Evolutionary conservation across 139 green algal species (phyloP).

Genomic region (Chlorella sp.): DNA sequence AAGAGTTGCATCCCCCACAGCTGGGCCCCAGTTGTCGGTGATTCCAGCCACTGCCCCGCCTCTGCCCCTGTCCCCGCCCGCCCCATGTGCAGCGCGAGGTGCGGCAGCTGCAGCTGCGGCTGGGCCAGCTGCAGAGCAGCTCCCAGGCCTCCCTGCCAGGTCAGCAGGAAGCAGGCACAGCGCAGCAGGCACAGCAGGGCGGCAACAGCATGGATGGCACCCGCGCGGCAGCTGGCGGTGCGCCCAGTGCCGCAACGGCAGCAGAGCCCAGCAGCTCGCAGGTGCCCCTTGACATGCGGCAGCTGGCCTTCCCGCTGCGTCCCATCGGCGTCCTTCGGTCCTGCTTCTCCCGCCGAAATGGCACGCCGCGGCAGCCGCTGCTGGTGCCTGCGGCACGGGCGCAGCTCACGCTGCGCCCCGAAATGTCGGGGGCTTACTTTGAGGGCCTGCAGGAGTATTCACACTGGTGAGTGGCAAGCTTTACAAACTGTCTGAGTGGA

Average conservation of each 20-base stretch:
- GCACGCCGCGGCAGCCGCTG: constrained; percentile 88
- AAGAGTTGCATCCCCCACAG: too few species aligned
- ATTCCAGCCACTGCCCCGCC: too few species aligned
- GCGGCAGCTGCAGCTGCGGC: constrained; percentile 35
- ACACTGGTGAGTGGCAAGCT: constrained; percentile 77
- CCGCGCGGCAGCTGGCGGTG: too few species aligned
- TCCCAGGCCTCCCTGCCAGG: not conserved
- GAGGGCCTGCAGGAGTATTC: constrained; percentile 88
- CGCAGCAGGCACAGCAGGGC: not conserved
- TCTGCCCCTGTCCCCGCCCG: not conserved
- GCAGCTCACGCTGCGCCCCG: constrained; percentile 63
- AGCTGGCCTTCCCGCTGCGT: constrained; percentile 54
- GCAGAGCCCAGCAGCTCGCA: too few species aligned
- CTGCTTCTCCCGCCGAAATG: constrained; percentile 77
- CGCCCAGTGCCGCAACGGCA: not conserved
- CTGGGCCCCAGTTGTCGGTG: too few species aligned
- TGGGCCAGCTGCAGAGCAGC: constrained; percentile 17
- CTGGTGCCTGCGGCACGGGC: constrained; percentile 77
- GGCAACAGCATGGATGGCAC: not conserved
- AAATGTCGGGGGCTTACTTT: constrained; percentile 68
- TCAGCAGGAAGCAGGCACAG: not conserved
- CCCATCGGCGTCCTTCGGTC: constrained; percentile 72
- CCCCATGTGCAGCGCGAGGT: constrained; percentile 24
- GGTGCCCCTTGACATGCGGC: not conserved
- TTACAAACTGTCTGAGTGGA: too few species aligned